These are phyloP conservation scores for Acaromyces ingoldii DNA, from an alignment of 1,284 basidiomycete species.

Conservation along the genomic window DNA sequence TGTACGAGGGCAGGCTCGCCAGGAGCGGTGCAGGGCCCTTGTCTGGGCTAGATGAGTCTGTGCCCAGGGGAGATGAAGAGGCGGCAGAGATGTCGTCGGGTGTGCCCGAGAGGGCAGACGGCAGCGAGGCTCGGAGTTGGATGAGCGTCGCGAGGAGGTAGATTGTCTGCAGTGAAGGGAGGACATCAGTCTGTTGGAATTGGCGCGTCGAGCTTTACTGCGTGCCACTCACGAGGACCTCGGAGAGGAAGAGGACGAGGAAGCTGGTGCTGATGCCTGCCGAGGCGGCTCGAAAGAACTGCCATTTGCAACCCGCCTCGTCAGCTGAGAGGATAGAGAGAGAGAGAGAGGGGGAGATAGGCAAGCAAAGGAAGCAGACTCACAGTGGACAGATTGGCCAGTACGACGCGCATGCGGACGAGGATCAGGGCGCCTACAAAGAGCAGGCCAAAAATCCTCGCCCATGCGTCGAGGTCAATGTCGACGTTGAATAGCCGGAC, in stretches of 20 bases:
- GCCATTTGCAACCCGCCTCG: too few relatives aligned
- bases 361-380: background rate
- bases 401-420: conserved; percentile 51
- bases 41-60: background rate
- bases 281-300: conserved; percentile 51
- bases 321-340: background rate
- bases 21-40: conserved; percentile 48
- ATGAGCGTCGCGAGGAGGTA: conserved; percentile 54
- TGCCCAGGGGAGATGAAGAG: too few relatives aligned
- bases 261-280: conserved; percentile 52
- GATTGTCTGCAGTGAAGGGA: conserved; percentile 41
- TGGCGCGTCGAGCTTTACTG: background rate
- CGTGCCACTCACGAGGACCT: conserved; percentile 48
- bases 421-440: conserved; percentile 53
- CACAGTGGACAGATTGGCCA: conserved; percentile 48
- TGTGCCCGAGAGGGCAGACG: conserved; percentile 10
- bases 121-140: conserved; percentile 50
- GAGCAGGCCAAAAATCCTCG: conserved; percentile 50
- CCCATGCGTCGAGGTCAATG: conserved; percentile 52
- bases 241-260: conserved; percentile 53
- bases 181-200: background rate
- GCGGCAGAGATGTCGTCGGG: background rate
- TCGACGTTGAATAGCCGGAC: conserved; percentile 48
- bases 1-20: conserved; percentile 52
- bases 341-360: background rate